Percentiles rank a stretch among this genome's conserved stretches.
phyloP scores from a whole-genome alignment of 306 rosid genomes.

The Pyrus betulifolia region DNA sequence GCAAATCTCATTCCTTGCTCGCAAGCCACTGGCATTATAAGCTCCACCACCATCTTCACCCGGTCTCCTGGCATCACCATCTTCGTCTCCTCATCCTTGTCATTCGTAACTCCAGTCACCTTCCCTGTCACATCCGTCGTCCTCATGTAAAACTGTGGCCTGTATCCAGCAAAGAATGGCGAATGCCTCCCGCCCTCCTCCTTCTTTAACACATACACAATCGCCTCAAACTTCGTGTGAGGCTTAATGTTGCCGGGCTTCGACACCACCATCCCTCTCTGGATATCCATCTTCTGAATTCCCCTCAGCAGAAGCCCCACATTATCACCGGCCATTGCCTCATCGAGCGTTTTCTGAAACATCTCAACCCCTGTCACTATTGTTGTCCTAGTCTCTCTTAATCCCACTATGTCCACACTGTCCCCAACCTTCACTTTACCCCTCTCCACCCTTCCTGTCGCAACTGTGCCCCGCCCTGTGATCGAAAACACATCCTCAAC shows the following conservation, averaged over 20 bases:
- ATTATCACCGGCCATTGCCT: conserved; percentile 30
- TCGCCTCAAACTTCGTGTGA: conserved; percentile 20
- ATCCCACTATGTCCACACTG: conserved; percentile 21
- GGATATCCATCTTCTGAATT: conserved; percentile 22
- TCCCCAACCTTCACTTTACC: conserved; percentile 25
- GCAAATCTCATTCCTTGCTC: conserved; percentile 38
- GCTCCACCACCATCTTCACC: conserved; percentile 29
- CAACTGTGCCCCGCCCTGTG: conserved; percentile 29
- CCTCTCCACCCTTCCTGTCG: conserved; percentile 27
- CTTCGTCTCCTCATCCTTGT: conserved; percentile 25
- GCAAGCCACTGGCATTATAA: conserved; percentile 24
- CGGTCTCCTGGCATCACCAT: conserved; percentile 35
- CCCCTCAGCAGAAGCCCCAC: conserved; percentile 31
- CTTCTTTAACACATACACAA: conserved; percentile 26
- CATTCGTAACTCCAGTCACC: conserved; percentile 18
- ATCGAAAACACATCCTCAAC: conserved; percentile 30
- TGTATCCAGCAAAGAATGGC: conserved; percentile 18
- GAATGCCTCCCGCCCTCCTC: conserved; percentile 34
- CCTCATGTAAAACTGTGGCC: conserved; percentile 33
- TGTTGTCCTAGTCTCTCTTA: conserved; percentile 21
- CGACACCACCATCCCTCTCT: conserved; percentile 28
- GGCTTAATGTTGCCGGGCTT: conserved; percentile 22
- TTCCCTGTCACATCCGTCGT: conserved; percentile 29
- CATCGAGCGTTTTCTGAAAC: conserved; percentile 27
- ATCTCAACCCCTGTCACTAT: conserved; percentile 30